Conservation (phyloP, 75 land plant genomes). For the Adiantum capillusveneris region DNA sequence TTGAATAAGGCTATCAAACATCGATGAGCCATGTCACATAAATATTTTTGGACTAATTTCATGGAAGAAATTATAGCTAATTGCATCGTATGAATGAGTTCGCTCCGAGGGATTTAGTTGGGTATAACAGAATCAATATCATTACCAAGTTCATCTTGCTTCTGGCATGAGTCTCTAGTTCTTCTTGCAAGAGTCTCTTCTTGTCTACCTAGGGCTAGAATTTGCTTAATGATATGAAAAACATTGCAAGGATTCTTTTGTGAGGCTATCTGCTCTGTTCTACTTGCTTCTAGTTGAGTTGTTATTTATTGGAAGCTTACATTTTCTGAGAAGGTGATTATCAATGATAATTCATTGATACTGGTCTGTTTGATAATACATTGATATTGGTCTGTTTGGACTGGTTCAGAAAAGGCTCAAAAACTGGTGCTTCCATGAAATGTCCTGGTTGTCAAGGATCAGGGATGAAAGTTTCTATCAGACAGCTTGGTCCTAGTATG, state of each 20-base stretch:
- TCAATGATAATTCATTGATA: neutral
- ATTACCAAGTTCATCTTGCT: too few relatives aligned
- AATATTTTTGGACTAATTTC: too few relatives aligned
- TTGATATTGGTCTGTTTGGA: neutral
- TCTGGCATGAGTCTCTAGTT: neutral
- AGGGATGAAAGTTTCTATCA: slow-evolving; percentile 66
- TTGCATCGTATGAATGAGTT: too few relatives aligned
- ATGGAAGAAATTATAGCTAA: too few relatives aligned
- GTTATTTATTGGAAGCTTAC: neutral
- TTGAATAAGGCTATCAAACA: too few relatives aligned
- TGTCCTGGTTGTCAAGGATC: slow-evolving; percentile 74
- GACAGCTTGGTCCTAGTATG: slow-evolving; percentile 86
- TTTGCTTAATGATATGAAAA: too few relatives aligned
- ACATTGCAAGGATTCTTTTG: too few relatives aligned
- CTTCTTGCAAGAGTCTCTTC: too few relatives aligned
- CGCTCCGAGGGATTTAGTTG: too few relatives aligned
- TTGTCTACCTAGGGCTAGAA: too few relatives aligned
- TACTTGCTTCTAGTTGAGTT: neutral
- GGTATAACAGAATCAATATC: too few relatives aligned
- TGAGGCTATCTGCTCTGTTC: neutral
- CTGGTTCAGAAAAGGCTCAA: slow-evolving; percentile 68
- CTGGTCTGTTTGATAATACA: neutral
- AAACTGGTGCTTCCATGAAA: slow-evolving; percentile 59
- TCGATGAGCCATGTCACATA: too few relatives aligned
- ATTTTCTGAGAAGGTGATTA: neutral